A percentile compares a stretch with the other conserved stretches of the same genome.
phyloP scores from a whole-genome alignment of 2,329 filamentous ascomycete genomes.

The Alternaria sp. region DNA sequence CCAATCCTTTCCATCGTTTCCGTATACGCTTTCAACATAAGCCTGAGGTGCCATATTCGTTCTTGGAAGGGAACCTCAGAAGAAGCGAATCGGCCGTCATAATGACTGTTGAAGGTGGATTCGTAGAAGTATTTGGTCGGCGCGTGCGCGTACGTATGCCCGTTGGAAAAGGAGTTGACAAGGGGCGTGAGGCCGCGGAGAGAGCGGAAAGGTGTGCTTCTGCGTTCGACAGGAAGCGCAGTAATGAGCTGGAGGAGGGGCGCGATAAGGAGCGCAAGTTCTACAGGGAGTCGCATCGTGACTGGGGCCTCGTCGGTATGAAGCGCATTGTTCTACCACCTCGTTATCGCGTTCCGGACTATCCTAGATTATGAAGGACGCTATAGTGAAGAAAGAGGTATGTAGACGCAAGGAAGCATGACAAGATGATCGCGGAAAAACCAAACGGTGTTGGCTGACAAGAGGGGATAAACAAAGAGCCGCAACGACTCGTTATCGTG shows the following conservation, averaged over 20 bases:
- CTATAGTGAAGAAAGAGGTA: background rate
- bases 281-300: constrained; percentile 13
- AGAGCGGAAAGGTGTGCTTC: constrained; percentile 17
- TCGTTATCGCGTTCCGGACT: background rate
- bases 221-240: constrained; percentile 18
- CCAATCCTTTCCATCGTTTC: constrained; percentile 65
- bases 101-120: constrained; percentile 61
- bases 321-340: constrained; percentile 12
- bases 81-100: constrained; percentile 65
- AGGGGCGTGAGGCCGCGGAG: constrained; percentile 32
- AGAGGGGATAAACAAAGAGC: background rate
- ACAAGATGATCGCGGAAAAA: background rate
- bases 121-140: constrained; percentile 49
- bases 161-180: constrained; percentile 27
- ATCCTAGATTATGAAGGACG: background rate
- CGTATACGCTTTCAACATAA: constrained; percentile 65
- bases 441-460: background rate
- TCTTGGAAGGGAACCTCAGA: constrained; percentile 57
- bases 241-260: background rate
- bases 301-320: constrained; percentile 3
- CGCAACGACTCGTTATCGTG: constrained; percentile 8
- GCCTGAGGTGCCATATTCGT: constrained; percentile 58
- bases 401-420: background rate
- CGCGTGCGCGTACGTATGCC: constrained; percentile 18
- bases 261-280: constrained; percentile 3